Evolutionary conservation across 139 green algal genomes (phyloP), one percentile per base, ranked within the genome.

Genomic region (Coelastrella sp.): DNA sequence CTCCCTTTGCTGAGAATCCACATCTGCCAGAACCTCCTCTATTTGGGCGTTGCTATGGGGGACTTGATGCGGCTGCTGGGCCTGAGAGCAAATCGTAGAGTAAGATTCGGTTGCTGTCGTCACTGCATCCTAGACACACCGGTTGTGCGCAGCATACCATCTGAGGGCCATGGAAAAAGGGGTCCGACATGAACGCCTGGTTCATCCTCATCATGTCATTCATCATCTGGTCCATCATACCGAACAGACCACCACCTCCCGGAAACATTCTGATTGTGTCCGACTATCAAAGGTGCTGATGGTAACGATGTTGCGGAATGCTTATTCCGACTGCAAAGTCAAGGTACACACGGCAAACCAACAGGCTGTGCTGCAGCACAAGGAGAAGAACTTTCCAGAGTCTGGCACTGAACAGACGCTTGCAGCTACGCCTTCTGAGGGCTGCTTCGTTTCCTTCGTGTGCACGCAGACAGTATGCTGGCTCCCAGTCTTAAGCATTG

Each of bases 191-290:
- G 14, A 92, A 85, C 20, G 82, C 74, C 47, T 83, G 71, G 8
- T 80, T 80, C 20, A 84, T 76, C 22, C 68, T 76, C 68, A 59
- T 59, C 80, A 86, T 86, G 5, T 73, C 58, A 5, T 88, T 81
- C 91, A 93, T 93, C 14, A 93, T 92, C 23, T 84, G 56, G 32
- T 91, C 61, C 87, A 93, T 92, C 23, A 90, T 88, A 2, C 81
- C 64, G 61, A 92, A 92, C 3, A 88, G 90, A 23, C 80, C 80
- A 86, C 59, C 80, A 20, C 80, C 80, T 8, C 90, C 85, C 8
- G 83, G 82, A 59, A 92, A 91, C 65, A 93, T 91, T 4, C 59
- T 89, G 81, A 86, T 64, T 10, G 8, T 19, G 61, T 10, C 8
- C 61, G 8, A 19, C 11, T 10, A 10, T 71, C 61, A 71, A 13